Conservation (phyloP, 108 stramenopile species). For the Epipyxis sp. region DNA sequence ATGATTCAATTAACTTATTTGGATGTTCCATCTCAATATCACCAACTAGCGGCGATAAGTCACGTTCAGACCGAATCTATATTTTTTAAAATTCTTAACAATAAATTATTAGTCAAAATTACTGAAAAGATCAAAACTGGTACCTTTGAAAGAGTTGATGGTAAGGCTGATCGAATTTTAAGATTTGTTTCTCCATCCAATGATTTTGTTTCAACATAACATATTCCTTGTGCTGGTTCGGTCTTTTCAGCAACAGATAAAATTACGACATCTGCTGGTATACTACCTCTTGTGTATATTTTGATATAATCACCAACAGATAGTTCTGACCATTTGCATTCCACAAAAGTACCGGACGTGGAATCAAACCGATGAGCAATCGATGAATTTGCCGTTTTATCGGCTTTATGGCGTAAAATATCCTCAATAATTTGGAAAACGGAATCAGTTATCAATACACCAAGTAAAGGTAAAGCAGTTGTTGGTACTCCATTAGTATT, state of each 20-base stretch:
- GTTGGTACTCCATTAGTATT: slow-evolving; percentile 29
- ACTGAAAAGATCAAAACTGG: not conserved
- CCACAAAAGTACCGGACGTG: not conserved
- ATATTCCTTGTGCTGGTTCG: slow-evolving; percentile 33
- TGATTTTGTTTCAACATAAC: slow-evolving; percentile 55
- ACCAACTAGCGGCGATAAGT: not conserved
- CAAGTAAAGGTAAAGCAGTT: slow-evolving; percentile 4
- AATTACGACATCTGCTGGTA: slow-evolving; percentile 53
- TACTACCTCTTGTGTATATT: slow-evolving; percentile 38
- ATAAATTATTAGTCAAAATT: too few relatives aligned
- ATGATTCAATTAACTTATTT: slow-evolving; percentile 45
- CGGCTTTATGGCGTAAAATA: slow-evolving; percentile 37
- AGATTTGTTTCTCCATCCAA: slow-evolving; percentile 58
- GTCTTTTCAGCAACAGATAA: slow-evolving; percentile 47
- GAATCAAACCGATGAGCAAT: not conserved
- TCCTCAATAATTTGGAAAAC: slow-evolving; percentile 26
- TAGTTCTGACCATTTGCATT: slow-evolving; percentile 31
- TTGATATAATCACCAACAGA: slow-evolving; percentile 45
- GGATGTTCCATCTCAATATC: slow-evolving; percentile 50
- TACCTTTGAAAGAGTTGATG: not conserved
- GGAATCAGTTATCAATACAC: slow-evolving; percentile 21
- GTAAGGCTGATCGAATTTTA: slow-evolving; percentile 47
- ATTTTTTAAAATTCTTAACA: too few relatives aligned
- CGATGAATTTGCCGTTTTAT: slow-evolving; percentile 12
- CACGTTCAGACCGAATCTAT: not conserved